Evolutionary conservation across 495 filamentous ascomycete genomes (phyloP), one percentile per base, ranked within the genome.

Genomic region (Pyronema omphalodes): DNA sequence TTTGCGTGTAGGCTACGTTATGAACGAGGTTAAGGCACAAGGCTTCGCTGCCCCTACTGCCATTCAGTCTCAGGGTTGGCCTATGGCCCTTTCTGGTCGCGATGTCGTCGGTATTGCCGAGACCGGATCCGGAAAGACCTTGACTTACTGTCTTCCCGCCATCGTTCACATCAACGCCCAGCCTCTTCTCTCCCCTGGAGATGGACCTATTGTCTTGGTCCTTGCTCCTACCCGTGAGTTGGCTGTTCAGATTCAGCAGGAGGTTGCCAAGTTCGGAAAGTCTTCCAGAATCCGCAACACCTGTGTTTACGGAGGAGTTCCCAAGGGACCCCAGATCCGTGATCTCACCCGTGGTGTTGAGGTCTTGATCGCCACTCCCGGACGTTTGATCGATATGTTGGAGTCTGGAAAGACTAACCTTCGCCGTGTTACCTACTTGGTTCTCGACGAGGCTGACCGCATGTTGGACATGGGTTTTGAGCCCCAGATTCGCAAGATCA

Each of bases 141-240:
- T 98, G 54, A 94, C 88, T 39, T 98, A 98, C 75, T 98, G 91
- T 72, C 80, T 98, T 55, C 91, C 91, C 44, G 88, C 91, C 55
- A 98, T 98, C 60, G 91, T 98, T 45, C 91, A 98, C 75, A 98
- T 98, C 71, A 98, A 98, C 68, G 91, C 91, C 34, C 91, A 98
- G 73, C 91, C 91, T 57, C 85, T 98, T 19, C 80, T 98, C 56
- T 82, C 88, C n/a, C 88, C 86, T 47, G 91, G 91, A 46, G 91
- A 98, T 67, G 91, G 91, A 44, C 91, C 91, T 40, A 98, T 98
- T 58, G 91, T 98, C 36, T 77, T 98, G 53, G 82, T 98, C 23
- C 75, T 98, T 29, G 91, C 91, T 14, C 91, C 91, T 18, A 98
- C 91, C 36, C 87, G 91, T 75, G 91, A 98, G 71, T 73, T 98